Conservation (phyloP, 345 rosid genomes). For the Acer yangbiense region DNA sequence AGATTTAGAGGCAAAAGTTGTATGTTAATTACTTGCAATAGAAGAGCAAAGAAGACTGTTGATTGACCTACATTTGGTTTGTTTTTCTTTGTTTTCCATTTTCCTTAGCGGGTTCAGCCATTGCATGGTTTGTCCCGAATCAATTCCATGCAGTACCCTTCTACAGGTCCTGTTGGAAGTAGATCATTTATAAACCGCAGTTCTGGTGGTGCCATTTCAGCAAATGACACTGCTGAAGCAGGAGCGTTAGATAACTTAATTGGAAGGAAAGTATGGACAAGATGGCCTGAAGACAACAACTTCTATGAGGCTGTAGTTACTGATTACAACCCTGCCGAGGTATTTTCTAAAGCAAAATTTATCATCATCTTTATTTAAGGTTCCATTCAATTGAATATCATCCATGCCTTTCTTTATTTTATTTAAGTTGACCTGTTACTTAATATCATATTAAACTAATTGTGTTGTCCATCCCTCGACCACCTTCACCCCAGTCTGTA, state of each 20-base stretch:
- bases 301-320: constrained; percentile 93
- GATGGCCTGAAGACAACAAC: constrained; percentile 94
- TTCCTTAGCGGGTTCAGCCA: constrained; percentile 37
- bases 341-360: constrained; percentile 25
- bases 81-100: constrained; percentile 8
- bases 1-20: constrained; percentile 7
- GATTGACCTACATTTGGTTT: constrained; percentile 8
- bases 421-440: background rate
- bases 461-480: background rate
- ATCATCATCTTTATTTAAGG: background rate
- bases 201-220: constrained; percentile 45
- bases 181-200: constrained; percentile 52
- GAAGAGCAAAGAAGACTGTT: background rate
- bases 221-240: constrained; percentile 59
- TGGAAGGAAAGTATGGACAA: constrained; percentile 96
- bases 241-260: constrained; percentile 44
- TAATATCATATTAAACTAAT: background rate
- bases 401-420: background rate
- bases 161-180: constrained; percentile 55
- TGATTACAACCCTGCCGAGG: constrained; percentile 76
- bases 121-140: constrained; percentile 41
- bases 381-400: background rate
- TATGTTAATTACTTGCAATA: constrained; percentile 11
- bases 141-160: constrained; percentile 58
- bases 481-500: background rate